phyloP scores from a whole-genome alignment of 495 filamentous ascomycete genomes.

The Podospora pseudocomata region DNA sequence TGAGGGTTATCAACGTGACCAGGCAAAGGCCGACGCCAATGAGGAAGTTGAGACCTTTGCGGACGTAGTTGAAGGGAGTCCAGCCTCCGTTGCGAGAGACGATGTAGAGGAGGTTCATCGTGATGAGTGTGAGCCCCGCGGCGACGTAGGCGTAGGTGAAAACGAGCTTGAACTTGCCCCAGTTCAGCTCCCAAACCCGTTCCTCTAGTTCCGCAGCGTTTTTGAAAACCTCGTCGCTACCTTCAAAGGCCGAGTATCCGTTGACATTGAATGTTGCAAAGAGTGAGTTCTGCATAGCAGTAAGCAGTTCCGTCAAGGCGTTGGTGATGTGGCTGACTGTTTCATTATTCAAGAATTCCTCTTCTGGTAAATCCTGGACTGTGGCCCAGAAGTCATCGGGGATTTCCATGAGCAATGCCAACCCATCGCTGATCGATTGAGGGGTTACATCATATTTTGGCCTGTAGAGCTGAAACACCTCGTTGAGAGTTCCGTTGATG shows the following conservation, averaged over 20 bases:
- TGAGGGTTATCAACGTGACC: constrained; percentile 27
- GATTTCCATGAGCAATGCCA: constrained; percentile 24
- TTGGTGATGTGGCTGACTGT: not conserved
- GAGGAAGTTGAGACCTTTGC: constrained; percentile 35
- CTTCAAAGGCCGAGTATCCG: constrained; percentile 12
- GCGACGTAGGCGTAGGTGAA: constrained; percentile 45
- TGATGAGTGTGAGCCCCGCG: constrained; percentile 42
- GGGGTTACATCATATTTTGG: constrained; percentile 20
- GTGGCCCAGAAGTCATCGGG: constrained; percentile 27
- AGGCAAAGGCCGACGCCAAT: constrained; percentile 32
- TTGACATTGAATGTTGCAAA: constrained; percentile 29
- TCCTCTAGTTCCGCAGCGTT: constrained; percentile 13
- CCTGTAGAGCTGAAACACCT: constrained; percentile 27
- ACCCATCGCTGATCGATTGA: constrained; percentile 20
- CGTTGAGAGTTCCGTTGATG: constrained; percentile 17
- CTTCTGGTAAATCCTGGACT: not conserved
- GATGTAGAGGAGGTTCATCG: constrained; percentile 39
- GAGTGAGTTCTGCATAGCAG: constrained; percentile 22
- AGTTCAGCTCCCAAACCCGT: constrained; percentile 8
- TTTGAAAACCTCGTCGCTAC: constrained; percentile 3
- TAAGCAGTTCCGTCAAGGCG: not conserved
- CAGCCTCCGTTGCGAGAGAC: constrained; percentile 32
- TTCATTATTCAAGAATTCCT: not conserved
- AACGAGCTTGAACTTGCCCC: constrained; percentile 44
- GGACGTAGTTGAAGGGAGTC: constrained; percentile 35